These are phyloP conservation scores for Aspergillus unguis DNA, from an alignment of 2,329 filamentous ascomycete species.

Conservation along the genomic window DNA sequence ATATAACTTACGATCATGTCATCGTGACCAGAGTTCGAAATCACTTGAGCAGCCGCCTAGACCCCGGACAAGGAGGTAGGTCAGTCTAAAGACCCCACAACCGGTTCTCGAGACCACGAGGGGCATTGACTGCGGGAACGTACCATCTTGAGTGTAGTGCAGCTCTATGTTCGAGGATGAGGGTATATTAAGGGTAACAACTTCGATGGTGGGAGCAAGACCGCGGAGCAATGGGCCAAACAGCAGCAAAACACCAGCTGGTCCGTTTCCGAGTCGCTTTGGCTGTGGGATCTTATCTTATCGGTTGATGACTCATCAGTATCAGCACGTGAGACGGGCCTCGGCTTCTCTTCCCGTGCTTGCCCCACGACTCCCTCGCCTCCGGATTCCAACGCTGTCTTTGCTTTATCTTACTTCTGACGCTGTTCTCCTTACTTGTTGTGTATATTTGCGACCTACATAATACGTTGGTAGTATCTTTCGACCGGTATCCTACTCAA, in stretches of 20 bases:
- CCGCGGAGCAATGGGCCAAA: constrained; percentile 9
- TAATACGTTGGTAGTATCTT: neutral
- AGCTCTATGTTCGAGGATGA: constrained; percentile 9
- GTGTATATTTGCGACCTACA: neutral
- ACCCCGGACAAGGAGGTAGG: constrained; percentile 13
- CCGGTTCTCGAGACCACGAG: neutral
- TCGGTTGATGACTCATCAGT: constrained; percentile 17
- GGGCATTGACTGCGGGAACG: constrained; percentile 1
- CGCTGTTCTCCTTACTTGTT: constrained; percentile 1
- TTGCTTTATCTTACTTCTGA: neutral
- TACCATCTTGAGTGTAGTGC: constrained; percentile 24
- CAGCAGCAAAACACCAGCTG: constrained; percentile 25
- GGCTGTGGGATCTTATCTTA: constrained; percentile 29
- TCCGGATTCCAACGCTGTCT: neutral
- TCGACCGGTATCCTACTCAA: no score
- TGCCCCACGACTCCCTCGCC: constrained; percentile 17
- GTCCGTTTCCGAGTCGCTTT: constrained; percentile 18
- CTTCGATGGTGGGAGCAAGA: constrained; percentile 5
- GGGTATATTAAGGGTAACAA: neutral
- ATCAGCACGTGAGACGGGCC: constrained; percentile 25
- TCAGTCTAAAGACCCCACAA: constrained; percentile 6
- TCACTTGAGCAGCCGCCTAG: constrained; percentile 65
- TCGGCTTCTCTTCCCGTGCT: constrained; percentile 15
- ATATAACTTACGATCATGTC: constrained; percentile 88
- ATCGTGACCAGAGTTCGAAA: constrained; percentile 87